These are phyloP conservation scores for Cytospora leucostoma DNA, from an alignment of 2,329 filamentous ascomycete genomes.

Conservation along the genomic window DNA sequence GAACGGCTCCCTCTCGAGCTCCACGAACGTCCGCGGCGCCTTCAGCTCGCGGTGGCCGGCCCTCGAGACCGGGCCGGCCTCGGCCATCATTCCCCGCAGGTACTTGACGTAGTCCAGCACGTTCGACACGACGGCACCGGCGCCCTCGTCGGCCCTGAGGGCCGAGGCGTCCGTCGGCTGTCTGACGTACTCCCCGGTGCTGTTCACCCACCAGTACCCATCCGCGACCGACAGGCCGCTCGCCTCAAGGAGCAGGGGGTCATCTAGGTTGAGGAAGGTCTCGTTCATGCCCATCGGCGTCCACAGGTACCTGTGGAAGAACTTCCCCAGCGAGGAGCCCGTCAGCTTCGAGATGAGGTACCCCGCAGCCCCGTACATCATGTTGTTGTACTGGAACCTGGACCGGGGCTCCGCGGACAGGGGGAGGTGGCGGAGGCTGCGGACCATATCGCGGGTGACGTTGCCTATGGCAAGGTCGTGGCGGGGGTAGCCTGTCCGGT, in stretches of 20 bases:
- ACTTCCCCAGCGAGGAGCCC: conserved; percentile 41
- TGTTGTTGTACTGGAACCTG: conserved; percentile 51
- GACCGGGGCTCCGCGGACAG: conserved; percentile 47
- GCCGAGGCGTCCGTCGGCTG: conserved; percentile 27
- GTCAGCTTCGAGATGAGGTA: conserved; percentile 49
- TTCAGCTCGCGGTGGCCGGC: conserved; percentile 34
- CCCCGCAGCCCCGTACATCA: conserved; percentile 49
- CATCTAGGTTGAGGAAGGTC: conserved; percentile 39
- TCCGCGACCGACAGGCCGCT: conserved; percentile 21
- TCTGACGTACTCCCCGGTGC: conserved; percentile 31
- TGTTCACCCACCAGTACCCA: conserved; percentile 45
- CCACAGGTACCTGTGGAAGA: conserved; percentile 47
- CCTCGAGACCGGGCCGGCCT: conserved; percentile 34
- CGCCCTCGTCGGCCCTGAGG: conserved; percentile 41
- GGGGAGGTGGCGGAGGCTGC: conserved; percentile 48
- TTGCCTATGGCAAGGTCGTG: conserved; percentile 41
- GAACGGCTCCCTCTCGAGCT: conserved; percentile 15
- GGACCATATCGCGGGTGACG: conserved; percentile 39
- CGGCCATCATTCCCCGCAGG: conserved; percentile 38
- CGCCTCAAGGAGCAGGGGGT: conserved; percentile 33
- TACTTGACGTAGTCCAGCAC: conserved; percentile 43
- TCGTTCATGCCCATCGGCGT: conserved; percentile 49
- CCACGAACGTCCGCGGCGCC: conserved; percentile 20
- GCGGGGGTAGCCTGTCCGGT: conserved; percentile 52
- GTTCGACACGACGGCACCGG: conserved; percentile 45